phyloP scores from a whole-genome alignment of 257 asterid genomes.

The Nicotiana benthamiana region DNA sequence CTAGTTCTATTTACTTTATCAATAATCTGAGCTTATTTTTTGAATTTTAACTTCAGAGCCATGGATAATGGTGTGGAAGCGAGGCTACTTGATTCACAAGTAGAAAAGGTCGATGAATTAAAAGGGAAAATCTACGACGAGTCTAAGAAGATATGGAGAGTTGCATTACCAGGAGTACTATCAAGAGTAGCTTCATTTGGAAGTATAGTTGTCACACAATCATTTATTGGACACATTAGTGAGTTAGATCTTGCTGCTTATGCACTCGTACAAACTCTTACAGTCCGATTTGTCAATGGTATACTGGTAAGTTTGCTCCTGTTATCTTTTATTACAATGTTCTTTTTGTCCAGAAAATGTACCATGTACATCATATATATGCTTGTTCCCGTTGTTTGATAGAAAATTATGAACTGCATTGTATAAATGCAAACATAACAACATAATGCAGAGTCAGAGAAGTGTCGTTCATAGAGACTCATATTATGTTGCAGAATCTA shows the following conservation, averaged over 20 bases:
- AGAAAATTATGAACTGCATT: background rate
- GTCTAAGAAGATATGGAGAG: slow-evolving; percentile 78
- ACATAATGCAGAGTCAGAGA: background rate
- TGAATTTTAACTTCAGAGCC: slow-evolving; percentile 17
- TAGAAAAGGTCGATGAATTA: slow-evolving; percentile 33
- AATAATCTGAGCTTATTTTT: background rate
- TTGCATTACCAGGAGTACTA: slow-evolving; percentile 70
- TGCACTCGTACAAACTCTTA: slow-evolving; percentile 71
- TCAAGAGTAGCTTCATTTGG: slow-evolving; percentile 68
- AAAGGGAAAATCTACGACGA: slow-evolving; percentile 43
- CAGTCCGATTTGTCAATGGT: slow-evolving; percentile 66
- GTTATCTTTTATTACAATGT: background rate
- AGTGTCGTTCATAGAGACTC: too few species aligned
- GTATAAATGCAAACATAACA: background rate
- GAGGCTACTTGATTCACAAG: slow-evolving; percentile 37
- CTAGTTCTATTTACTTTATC: background rate
- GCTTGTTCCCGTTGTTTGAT: background rate
- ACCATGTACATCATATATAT: background rate
- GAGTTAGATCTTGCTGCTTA: slow-evolving; percentile 60
- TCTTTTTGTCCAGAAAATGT: background rate
- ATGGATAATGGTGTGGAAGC: slow-evolving; percentile 42
- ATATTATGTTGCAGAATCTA: too few species aligned
- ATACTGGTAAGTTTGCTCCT: slow-evolving; percentile 39
- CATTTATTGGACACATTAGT: slow-evolving; percentile 61
- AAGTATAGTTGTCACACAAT: slow-evolving; percentile 55